Evolutionary conservation across 108 stramenopile genomes (phyloP).

Genomic region (Phaeodactylum tricornutum): DNA sequence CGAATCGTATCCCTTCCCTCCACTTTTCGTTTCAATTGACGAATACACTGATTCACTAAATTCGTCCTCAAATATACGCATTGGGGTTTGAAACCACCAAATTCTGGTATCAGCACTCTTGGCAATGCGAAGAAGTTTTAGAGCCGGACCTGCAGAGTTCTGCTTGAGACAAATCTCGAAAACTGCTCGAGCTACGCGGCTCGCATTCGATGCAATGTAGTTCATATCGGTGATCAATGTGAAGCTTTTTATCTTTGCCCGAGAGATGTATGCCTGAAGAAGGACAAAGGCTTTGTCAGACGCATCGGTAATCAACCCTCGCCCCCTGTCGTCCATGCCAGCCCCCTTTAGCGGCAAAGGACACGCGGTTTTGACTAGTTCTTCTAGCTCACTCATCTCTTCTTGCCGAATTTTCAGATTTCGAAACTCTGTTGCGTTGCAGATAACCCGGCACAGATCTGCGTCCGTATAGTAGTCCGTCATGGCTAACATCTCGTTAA

Average conservation of each 20-base stretch:
- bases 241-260: constrained; percentile 61
- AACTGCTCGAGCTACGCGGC: constrained; percentile 90
- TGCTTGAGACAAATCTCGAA: constrained; percentile 92
- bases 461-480: constrained; percentile 57
- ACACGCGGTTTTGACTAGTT: constrained; percentile 36
- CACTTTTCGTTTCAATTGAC: constrained; percentile 56
- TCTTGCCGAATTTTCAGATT: constrained; percentile 92
- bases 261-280: constrained; percentile 86
- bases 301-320: constrained; percentile 51
- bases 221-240: constrained; percentile 95
- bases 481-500: constrained; percentile 73
- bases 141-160: constrained; percentile 51
- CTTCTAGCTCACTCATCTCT: constrained; percentile 81
- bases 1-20: constrained; percentile 34
- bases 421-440: constrained; percentile 92
- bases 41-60: constrained; percentile 50
- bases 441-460: constrained; percentile 75
- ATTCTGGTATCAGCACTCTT: constrained; percentile 90
- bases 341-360: constrained; percentile 49
- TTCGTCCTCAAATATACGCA: constrained; percentile 84
- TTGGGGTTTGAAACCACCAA: constrained; percentile 95
- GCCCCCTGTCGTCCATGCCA: constrained; percentile 6
- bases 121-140: constrained; percentile 81
- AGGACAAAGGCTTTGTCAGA: constrained; percentile 89
- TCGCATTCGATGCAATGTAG: constrained; percentile 95